Base-by-base conservation (phyloP, 1,284 basidiomycete genomes). In the Ustilago nuda region DNA sequence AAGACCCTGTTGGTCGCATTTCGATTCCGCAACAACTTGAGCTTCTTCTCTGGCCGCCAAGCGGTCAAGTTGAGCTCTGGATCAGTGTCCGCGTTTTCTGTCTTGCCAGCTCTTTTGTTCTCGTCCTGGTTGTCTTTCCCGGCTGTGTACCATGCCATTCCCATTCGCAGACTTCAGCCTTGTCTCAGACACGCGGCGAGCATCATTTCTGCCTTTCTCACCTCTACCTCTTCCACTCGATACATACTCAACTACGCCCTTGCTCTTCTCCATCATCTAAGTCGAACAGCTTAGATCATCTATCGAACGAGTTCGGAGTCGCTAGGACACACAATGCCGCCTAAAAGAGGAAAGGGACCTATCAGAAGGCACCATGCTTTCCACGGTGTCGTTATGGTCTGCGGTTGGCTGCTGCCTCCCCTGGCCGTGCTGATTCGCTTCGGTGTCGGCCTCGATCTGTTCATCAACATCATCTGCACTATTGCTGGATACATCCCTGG, bases 361-460 rank as follows among this genome's bases (percentile, higher is more conserved):
- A 61, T 83, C 51, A 67, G 80, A 55, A 73, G 89, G 53, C 89
- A 94, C 80, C 94, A 97, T 88, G 94, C 91, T 58, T 97, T 92
- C 87, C 88, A 91, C 17, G 91, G 92, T 63, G 41, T 96, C 19
- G 89, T 98, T 54, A 82, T 82, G 80, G 71, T 82, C 43, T 70
- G 67, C 53, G 76, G 76, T 58, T 78, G 76, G 76, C 56, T 78
- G 23, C 52, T 78, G 45, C 76, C 76, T 12, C 76, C 76, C 37
- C 65, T 78, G 9, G 96, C 96, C 72, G 94, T 99, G 46, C 93
- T 94, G 36, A 92, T 94, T 33, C 90, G 96, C 65, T 99, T 99
- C 87, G 96, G 96, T 33, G 91, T 98, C 79, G 95, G 94, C 5
- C 87, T 87, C 50, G 96, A 98, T 87, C 96, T 98, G 87, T 95